Conservation (phyloP, 2,329 filamentous ascomycete species). For the Fusarium pseudonygamai region DNA sequence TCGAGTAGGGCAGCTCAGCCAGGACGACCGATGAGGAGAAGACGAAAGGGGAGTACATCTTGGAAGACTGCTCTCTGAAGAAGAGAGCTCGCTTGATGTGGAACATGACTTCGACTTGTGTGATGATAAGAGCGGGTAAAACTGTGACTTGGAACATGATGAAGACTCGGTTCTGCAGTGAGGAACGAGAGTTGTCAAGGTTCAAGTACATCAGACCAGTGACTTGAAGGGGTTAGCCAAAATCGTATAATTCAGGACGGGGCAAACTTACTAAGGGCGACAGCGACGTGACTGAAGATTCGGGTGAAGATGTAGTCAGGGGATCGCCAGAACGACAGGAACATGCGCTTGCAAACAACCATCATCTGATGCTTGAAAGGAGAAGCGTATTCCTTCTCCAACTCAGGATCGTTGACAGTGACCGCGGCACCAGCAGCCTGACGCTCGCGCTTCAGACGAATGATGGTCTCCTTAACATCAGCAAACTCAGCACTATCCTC, state of each 20-base stretch:
- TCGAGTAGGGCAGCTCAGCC: conserved; percentile 84
- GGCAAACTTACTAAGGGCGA: conserved; percentile 64
- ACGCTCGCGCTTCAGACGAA: conserved; percentile 71
- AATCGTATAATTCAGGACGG: fast-evolving
- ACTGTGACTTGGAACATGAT: conserved; percentile 91
- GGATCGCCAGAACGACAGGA: conserved; percentile 83
- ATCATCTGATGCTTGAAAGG: conserved; percentile 82
- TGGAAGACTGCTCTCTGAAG: conserved; percentile 85
- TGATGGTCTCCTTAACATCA: conserved; percentile 72
- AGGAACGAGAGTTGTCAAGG: conserved; percentile 77
- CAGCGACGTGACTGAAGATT: conserved; percentile 83
- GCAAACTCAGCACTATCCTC: conserved; percentile 75
- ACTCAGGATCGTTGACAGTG: conserved; percentile 61
- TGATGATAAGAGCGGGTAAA: conserved; percentile 82
- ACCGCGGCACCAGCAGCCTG: conserved; percentile 51
- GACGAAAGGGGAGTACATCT: conserved; percentile 84
- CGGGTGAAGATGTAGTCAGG: conserved; percentile 91
- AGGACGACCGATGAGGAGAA: conserved; percentile 83
- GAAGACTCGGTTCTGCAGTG: conserved; percentile 87
- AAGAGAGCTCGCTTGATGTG: conserved; percentile 82
- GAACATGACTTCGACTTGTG: conserved; percentile 83
- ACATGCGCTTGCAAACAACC: conserved; percentile 76
- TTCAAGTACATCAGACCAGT: conserved; percentile 83
- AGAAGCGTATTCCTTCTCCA: conserved; percentile 83
- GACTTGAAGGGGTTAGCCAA: conserved; percentile 47